Conservation (phyloP, 2,329 filamentous ascomycete species). For the Colletotrichum tanaceti region DNA sequence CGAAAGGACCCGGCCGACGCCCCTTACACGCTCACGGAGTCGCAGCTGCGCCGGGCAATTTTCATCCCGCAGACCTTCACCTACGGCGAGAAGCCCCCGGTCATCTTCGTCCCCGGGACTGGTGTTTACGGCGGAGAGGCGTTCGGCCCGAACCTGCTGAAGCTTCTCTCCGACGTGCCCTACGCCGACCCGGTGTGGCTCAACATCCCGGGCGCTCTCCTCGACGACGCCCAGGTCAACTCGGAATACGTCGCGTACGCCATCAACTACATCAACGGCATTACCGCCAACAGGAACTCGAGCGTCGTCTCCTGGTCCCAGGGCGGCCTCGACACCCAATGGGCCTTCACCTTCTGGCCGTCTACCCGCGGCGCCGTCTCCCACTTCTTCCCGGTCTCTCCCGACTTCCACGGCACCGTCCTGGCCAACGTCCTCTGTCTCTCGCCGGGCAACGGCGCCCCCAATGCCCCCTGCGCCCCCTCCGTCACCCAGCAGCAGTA, state of each 20-base stretch:
- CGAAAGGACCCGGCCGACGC: conserved; percentile 55
- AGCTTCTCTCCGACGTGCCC: conserved; percentile 55
- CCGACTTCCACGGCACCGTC: conserved; percentile 57
- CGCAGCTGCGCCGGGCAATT: conserved; percentile 61
- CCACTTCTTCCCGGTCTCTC: conserved; percentile 64
- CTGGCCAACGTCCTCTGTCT: conserved; percentile 40
- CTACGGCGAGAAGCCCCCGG: conserved; percentile 57
- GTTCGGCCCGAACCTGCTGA: conserved; percentile 61
- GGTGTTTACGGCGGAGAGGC: conserved; percentile 58
- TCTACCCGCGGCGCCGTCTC: conserved; percentile 56
- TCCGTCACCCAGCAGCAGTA: conserved; percentile 61
- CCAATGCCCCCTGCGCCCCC: conserved; percentile 45
- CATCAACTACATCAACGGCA: conserved; percentile 64
- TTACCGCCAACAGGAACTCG: conserved; percentile 54
- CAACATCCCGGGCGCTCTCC: conserved; percentile 61
- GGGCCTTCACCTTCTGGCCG: conserved; percentile 69
- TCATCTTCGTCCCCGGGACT: conserved; percentile 66
- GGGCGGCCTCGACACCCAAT: conserved; percentile 65
- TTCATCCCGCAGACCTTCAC: conserved; percentile 62
- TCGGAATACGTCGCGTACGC: conserved; percentile 68
- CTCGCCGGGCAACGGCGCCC: conserved; percentile 19
- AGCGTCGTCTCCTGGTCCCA: conserved; percentile 66
- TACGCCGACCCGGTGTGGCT: conserved; percentile 65
- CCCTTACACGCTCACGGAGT: conserved; percentile 60
- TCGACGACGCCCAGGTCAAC: conserved; percentile 62